These are phyloP conservation scores for Candida sp. DNA, from an alignment of 1,139 yeast genomes.

Conservation along the genomic window DNA sequence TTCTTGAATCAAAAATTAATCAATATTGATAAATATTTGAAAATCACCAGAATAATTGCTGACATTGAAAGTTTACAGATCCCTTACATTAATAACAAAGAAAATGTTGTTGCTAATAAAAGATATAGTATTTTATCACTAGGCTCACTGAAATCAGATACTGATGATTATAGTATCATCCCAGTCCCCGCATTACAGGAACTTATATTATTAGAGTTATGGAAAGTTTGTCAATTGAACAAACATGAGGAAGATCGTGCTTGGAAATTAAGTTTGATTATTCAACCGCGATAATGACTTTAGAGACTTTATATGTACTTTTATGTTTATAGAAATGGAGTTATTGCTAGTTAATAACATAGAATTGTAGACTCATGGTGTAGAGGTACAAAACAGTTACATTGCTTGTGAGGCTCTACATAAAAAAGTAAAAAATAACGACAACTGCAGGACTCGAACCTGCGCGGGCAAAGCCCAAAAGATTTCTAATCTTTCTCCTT, in stretches of 20 bases:
- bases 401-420: too few species aligned
- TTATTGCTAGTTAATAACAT: background rate
- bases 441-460: constrained; percentile 56
- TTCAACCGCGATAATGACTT: constrained; percentile 37
- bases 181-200: constrained; percentile 57
- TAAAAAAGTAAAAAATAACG: constrained; percentile 23
- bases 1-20: constrained; percentile 61
- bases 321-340: background rate
- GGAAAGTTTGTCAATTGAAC: constrained; percentile 65
- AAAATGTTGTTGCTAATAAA: background rate
- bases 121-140: constrained; percentile 17
- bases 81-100: constrained; percentile 33
- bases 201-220: constrained; percentile 60
- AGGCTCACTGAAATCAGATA: constrained; percentile 5
- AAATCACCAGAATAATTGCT: constrained; percentile 71
- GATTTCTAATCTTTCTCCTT: constrained; percentile 55
- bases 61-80: constrained; percentile 77
- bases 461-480: constrained; percentile 57
- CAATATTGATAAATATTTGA: constrained; percentile 80
- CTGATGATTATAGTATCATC: constrained; percentile 30
- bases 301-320: background rate
- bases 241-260: constrained; percentile 62
- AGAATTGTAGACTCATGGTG: too few species aligned
- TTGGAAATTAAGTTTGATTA: constrained; percentile 65
- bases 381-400: too few species aligned